A percentile compares a stretch with the other conserved stretches of the same genome.
Conservation (phyloP, 106 monocot genomes). For the Dactylorhiza incarnata region DNA sequence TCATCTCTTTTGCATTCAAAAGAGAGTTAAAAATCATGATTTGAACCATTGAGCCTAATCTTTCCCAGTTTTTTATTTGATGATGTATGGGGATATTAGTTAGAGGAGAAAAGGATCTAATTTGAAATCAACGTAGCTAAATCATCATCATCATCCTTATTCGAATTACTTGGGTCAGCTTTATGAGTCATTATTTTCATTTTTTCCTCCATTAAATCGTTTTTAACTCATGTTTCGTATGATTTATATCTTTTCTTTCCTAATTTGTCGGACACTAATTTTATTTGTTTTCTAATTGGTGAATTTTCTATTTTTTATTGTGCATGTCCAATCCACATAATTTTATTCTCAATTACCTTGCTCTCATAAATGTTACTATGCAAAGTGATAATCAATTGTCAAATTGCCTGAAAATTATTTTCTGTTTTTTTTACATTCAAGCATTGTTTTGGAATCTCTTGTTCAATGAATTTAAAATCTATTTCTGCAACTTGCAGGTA, state of each 20-base stretch:
- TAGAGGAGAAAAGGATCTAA: neutral
- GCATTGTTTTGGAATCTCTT: neutral
- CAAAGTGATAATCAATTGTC: neutral
- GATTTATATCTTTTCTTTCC: too few relatives aligned
- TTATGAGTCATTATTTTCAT: too few relatives aligned
- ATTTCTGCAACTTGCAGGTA: constrained; percentile 16
- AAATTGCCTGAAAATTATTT: neutral
- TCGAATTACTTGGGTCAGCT: too few relatives aligned
- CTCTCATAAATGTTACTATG: neutral
- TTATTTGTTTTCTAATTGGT: too few relatives aligned
- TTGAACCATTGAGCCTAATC: neutral
- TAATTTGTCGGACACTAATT: too few relatives aligned
- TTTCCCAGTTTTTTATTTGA: neutral
- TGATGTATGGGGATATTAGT: neutral
- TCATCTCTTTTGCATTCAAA: neutral
- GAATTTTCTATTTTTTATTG: too few relatives aligned
- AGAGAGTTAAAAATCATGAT: neutral
- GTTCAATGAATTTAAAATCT: neutral
- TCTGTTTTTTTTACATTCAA: neutral
- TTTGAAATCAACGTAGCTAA: neutral
- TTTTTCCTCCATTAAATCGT: too few relatives aligned
- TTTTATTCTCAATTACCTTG: too few relatives aligned
- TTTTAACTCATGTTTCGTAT: too few relatives aligned
- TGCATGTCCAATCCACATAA: too few relatives aligned
- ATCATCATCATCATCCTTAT: too few relatives aligned